These are phyloP conservation scores for Saccharomycopsis selenospora DNA, from an alignment of 805 yeast species.

Conservation along the genomic window DNA sequence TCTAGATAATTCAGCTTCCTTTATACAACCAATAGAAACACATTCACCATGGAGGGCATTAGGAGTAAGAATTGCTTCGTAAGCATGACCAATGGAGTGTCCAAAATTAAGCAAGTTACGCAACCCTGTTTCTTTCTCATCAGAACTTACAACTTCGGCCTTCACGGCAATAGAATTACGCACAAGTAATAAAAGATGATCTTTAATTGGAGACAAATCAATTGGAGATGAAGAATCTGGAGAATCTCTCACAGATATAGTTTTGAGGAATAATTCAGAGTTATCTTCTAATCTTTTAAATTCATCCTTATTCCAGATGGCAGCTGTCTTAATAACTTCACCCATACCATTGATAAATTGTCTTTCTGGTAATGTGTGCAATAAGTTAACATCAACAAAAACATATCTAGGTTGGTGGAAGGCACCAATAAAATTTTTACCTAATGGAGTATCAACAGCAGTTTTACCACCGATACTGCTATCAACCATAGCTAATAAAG, in stretches of 20 bases:
- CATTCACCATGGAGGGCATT: conserved; percentile 97
- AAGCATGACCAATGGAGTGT: conserved; percentile 96
- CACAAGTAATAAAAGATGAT: conserved; percentile 72
- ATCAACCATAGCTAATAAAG: conserved; percentile 93
- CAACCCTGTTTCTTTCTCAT: conserved; percentile 92
- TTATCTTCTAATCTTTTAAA: conserved; percentile 77
- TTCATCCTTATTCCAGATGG: conserved; percentile 91
- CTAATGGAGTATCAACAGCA: conserved; percentile 93
- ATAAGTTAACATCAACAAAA: conserved; percentile 79
- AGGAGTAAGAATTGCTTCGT: conserved; percentile 95
- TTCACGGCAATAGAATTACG: conserved; percentile 82
- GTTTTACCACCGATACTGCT: conserved; percentile 98
- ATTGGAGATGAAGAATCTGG: conserved; percentile 35
- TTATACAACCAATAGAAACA: conserved; percentile 93
- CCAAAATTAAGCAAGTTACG: conserved; percentile 92
- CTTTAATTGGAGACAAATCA: conserved; percentile 60
- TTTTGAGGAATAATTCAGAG: conserved; percentile 59
- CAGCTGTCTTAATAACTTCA: conserved; percentile 96
- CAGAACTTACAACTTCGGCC: conserved; percentile 88
- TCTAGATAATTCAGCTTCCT: conserved; percentile 93
- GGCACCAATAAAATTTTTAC: conserved; percentile 93
- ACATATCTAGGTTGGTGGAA: conserved; percentile 94
- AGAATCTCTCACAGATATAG: conserved; percentile 42
- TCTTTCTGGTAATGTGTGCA: conserved; percentile 82
- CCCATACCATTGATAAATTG: conserved; percentile 98